These are phyloP conservation scores for Cladosporium sp. DNA, from an alignment of 2,329 filamentous ascomycete species.

Conservation along the genomic window DNA sequence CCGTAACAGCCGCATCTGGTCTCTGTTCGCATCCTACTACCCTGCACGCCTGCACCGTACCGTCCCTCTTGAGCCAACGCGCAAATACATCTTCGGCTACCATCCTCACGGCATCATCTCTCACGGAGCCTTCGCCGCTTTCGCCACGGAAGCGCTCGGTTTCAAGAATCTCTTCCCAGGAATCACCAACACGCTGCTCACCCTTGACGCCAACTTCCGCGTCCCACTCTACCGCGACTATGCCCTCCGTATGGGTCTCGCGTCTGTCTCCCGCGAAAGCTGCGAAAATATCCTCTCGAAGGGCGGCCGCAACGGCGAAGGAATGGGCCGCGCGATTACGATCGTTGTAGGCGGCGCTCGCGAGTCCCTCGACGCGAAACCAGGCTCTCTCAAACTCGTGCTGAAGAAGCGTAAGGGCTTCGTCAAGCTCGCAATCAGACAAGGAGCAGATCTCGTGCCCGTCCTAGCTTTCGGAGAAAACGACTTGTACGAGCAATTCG, in stretches of 20 bases:
- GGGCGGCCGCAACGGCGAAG: slow-evolving; percentile 71
- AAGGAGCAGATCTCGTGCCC: slow-evolving; percentile 89
- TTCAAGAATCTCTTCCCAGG: slow-evolving; percentile 86
- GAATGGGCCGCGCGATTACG: slow-evolving; percentile 92
- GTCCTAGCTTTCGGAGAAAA: slow-evolving; percentile 94
- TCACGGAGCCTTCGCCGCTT: slow-evolving; percentile 89
- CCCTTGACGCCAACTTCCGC: slow-evolving; percentile 92
- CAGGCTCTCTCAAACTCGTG: slow-evolving; percentile 71
- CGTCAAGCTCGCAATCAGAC: slow-evolving; percentile 85
- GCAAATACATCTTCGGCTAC: slow-evolving; percentile 96
- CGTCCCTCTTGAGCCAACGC: slow-evolving; percentile 68
- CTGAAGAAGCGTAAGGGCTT: slow-evolving; percentile 85
- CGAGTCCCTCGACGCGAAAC: slow-evolving; percentile 85
- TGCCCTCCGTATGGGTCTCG: slow-evolving; percentile 80
- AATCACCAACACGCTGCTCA: slow-evolving; percentile 89
- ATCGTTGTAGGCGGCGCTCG: slow-evolving; percentile 91
- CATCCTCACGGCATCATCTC: slow-evolving; percentile 97
- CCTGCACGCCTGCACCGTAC: slow-evolving; percentile 85
- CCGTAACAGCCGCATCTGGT: slow-evolving; percentile 73
- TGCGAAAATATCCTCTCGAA: slow-evolving; percentile 83
- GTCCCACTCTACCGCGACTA: slow-evolving; percentile 94
- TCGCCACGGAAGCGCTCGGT: slow-evolving; percentile 82
- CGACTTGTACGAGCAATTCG: slow-evolving; percentile 87
- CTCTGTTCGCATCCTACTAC: slow-evolving; percentile 86
- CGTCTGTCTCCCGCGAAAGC: slow-evolving; percentile 84